Conservation (phyloP, 129 eudicot species). For the Chrysanthemum lavandulifolium region DNA sequence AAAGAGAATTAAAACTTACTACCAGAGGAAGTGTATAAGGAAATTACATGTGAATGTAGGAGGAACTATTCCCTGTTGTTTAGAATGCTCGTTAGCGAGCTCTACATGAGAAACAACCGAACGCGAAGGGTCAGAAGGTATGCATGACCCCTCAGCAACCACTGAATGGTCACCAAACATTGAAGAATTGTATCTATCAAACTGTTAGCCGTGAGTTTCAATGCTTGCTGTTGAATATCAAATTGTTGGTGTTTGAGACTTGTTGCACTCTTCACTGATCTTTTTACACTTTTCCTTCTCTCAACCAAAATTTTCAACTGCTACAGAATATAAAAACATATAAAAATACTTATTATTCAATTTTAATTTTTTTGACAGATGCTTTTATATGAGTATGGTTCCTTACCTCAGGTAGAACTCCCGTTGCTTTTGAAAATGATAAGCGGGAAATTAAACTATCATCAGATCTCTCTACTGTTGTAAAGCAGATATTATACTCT, state of each 20-base stretch:
- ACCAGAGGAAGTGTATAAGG: too few relatives aligned
- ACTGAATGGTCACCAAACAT: too few relatives aligned
- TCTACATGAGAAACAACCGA: too few relatives aligned
- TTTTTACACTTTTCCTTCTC: slow-evolving; percentile 83
- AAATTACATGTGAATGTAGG: too few relatives aligned
- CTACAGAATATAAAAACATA: slow-evolving; percentile 34
- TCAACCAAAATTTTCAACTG: slow-evolving; percentile 83
- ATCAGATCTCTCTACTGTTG: slow-evolving; percentile 84
- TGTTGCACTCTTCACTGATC: slow-evolving; percentile 71
- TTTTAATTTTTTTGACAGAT: not conserved
- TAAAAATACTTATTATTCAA: not conserved
- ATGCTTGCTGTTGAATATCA: slow-evolving; percentile 98
- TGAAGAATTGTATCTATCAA: too few relatives aligned
- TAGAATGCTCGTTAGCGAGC: too few relatives aligned
- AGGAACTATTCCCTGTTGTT: too few relatives aligned
- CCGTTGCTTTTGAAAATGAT: slow-evolving; percentile 68
- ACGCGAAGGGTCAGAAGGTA: too few relatives aligned
- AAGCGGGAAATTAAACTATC: slow-evolving; percentile 69
- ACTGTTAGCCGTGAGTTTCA: slow-evolving; percentile 95
- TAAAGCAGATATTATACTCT: slow-evolving; percentile 98
- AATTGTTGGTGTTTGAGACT: slow-evolving; percentile 90
- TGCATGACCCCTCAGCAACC: too few relatives aligned
- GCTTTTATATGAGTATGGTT: not conserved
- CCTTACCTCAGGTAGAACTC: slow-evolving; percentile 91
- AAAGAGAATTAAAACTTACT: too few relatives aligned